Evolutionary conservation across 2,329 filamentous ascomycete species (phyloP).

Genomic region (Teratosphaeria destructans): DNA sequence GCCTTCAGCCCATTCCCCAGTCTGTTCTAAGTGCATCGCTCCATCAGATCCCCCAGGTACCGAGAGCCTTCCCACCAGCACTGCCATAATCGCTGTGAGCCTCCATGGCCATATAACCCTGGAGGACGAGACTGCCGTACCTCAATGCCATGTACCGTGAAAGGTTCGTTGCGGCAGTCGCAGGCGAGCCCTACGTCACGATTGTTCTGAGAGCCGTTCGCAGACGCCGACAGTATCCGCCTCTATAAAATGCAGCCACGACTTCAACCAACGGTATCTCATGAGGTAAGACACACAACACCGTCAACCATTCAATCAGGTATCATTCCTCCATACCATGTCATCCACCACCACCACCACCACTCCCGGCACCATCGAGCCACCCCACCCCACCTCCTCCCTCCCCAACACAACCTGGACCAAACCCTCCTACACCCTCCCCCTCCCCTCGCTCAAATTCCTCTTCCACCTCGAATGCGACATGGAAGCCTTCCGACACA

Average conservation of each 20-base stretch:
- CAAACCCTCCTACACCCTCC: slow-evolving; percentile 13
- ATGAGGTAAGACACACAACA: no score
- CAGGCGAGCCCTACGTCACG: background rate
- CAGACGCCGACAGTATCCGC: background rate
- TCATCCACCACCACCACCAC: background rate
- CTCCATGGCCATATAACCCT: no score
- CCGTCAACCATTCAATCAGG: no score
- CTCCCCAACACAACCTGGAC: slow-evolving; percentile 18
- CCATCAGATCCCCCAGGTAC: no score
- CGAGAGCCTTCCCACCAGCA: no score
- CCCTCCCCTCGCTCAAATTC: slow-evolving; percentile 11
- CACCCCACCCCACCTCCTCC: slow-evolving; percentile 2
- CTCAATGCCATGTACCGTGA: background rate
- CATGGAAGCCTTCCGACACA: slow-evolving; percentile 15
- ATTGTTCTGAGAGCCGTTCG: background rate
- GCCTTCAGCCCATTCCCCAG: no score
- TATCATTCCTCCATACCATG: background rate
- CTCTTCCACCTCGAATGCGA: slow-evolving; percentile 18
- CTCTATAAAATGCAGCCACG: background rate
- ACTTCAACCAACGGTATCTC: no score
- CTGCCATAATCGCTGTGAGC: no score
- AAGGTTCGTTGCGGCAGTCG: background rate
- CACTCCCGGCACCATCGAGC: slow-evolving; percentile 4
- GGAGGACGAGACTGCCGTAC: background rate
- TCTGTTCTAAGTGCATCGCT: no score